A percentile compares a stretch with the other conserved stretches of the same genome.
Evolutionary conservation across 148 eudicot genomes (phyloP).

Genomic region (Rhododendron simsii): DNA sequence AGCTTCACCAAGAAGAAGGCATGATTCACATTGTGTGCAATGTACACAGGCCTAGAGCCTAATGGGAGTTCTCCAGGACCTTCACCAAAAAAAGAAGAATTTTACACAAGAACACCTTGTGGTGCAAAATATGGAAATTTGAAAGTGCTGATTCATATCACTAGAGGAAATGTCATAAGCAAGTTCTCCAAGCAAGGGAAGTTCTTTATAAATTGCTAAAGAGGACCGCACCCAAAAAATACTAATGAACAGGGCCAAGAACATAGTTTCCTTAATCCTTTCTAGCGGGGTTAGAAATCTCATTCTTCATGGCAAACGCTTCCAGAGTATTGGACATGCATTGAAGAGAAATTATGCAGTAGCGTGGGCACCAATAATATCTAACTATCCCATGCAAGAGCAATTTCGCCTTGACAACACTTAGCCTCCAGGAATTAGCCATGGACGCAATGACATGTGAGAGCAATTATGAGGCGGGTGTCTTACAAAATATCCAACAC

Average conservation of each 20-base stretch:
- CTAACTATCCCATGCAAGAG: background rate
- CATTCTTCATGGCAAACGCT: background rate
- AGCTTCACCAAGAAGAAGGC: background rate
- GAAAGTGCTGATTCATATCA: background rate
- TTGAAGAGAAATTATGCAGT: background rate
- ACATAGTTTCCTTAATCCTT: background rate
- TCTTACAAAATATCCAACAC: background rate
- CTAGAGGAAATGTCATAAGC: background rate
- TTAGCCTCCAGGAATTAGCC: background rate
- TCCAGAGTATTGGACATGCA: background rate
- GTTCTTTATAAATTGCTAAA: background rate
- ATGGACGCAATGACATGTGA: background rate
- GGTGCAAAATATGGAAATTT: background rate
- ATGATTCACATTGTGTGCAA: background rate
- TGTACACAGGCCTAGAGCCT: background rate
- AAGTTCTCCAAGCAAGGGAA: background rate
- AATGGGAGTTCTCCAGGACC: background rate
- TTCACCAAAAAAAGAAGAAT: background rate
- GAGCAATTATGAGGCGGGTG: background rate
- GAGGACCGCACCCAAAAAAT: background rate
- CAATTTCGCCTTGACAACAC: background rate
- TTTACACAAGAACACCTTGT: background rate
- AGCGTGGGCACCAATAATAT: no score
- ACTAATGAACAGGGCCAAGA: background rate
- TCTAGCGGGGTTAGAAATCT: background rate